Evolutionary conservation across 2,329 filamentous ascomycete species (phyloP), one percentile per base, ranked within the genome.

Genomic region (Venturia carpophila): DNA sequence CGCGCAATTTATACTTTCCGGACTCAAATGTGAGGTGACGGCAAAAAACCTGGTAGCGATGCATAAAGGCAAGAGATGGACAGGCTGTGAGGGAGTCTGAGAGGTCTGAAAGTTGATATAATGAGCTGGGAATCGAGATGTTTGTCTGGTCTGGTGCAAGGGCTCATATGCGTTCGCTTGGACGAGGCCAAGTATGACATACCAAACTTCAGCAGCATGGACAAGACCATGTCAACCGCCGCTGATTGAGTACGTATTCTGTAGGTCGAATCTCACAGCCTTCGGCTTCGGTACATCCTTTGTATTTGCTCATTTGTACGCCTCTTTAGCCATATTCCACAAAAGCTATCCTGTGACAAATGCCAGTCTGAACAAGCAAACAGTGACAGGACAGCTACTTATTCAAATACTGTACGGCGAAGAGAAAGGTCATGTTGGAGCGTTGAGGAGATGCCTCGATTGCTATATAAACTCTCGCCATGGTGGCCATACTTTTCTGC

Each of bases 251-350:
- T 58, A n/a, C 27, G 52, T 58, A 37, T 37, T n/a, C 19, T 21
- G 19, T 58, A 58, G 52, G 52, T 34, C 30, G 30, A 58, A 37
- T 34, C 30, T 58, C 7, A n/a, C 30, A 37, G 5, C 11, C 37
- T 10, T 58, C 17, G 27, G 17, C n/a, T 58, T 15, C 52, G 30
- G 52, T 47, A 27, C 15, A 9, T 37, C 27, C 52, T 39, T 58
- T 58, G 52, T 58, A 27, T 58, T 58, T 17, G 27, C 49, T 56
- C 30, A 37, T 15, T 37, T 37, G 30, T 58, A 58, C 52, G 52
- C 27, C 15, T 58, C 52, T 58, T n/a, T n/a, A 37, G 52, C 52
- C 39, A 41, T 21, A 37, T 58, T 9, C 17, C 17, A 37, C 24
- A 58, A 56, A 37, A 27, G 27, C 52, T 34, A 56, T 24, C 15